These are phyloP conservation scores for Vanrija pseudolonga DNA, from an alignment of 1,284 basidiomycete species.

Conservation along the genomic window DNA sequence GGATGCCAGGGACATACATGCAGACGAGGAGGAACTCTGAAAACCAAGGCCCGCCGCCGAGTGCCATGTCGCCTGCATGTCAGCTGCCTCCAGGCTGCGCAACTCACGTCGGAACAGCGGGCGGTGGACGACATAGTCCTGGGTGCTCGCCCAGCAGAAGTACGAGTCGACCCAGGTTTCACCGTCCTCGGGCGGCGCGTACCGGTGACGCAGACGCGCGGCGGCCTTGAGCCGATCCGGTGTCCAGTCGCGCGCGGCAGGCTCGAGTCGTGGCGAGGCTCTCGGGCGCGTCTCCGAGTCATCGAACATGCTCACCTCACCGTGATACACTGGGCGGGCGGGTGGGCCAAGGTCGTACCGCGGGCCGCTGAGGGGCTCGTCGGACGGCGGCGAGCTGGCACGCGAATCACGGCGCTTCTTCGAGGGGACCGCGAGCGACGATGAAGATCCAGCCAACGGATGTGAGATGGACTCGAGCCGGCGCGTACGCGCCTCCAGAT, in stretches of 20 bases:
- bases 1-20: slow-evolving; percentile 13
- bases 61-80: slow-evolving; percentile 14
- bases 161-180: slow-evolving; percentile 15
- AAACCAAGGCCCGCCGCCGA: slow-evolving; percentile 13
- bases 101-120: slow-evolving; percentile 12
- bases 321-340: background rate
- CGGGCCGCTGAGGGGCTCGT: background rate
- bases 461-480: background rate
- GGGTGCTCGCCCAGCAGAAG: slow-evolving; percentile 12
- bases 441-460: background rate
- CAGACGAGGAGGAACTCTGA: slow-evolving; percentile 11
- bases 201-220: slow-evolving; percentile 8
- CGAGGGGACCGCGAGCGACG: background rate
- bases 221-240: slow-evolving; percentile 4
- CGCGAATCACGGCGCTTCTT: background rate
- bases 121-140: slow-evolving; percentile 11
- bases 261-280: background rate
- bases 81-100: too few relatives aligned
- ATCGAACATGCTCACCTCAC: background rate
- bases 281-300: background rate
- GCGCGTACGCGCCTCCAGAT: background rate
- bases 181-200: slow-evolving; percentile 13
- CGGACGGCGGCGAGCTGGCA: background rate
- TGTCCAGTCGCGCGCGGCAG: background rate
- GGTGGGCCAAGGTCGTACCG: background rate